Evolutionary conservation across 345 rosid genomes (phyloP), one percentile per base, ranked within the genome.

Genomic region (Moricandia arvensis): DNA sequence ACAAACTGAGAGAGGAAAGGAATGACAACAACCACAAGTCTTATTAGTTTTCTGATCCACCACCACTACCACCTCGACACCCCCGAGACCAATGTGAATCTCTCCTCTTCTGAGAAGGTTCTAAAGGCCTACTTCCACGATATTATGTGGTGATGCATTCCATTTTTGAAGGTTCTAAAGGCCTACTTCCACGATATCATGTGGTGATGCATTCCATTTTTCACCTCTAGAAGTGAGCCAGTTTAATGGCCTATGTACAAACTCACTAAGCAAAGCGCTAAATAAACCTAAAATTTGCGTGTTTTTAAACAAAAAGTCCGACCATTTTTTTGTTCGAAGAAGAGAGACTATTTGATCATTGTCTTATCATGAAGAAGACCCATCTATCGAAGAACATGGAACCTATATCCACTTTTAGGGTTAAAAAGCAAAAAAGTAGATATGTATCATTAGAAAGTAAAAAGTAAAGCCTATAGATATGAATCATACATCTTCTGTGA

Each of bases 321-420:
- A 33, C 45, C 4, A 31, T 10, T 15, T 16, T 34, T 17, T 66
- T 29, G 31, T 29, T 67, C 8, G 60, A 68, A 57, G 45, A 69
- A 74, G 64, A 62, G 66, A 68, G 64, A 59, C 68, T 54, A 49
- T 29, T 2, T 66, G 81, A 77, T 72, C 80, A 71, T 77, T 77
- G 81, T 77, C 77, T 65, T 77, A 71, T 77, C 72, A 78, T 78
- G 81, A 66, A 59, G 72, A 78, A 59, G 72, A 78, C 72, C 63
- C 47, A 78, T 72, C 81, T 41, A 78, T 77, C 81, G 60, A 72
- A 59, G 63, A 59, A 35, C 60, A 41, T 60, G 66, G 60, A 58
- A 68, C 24, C 62, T 77, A 51, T 65, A 21, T 71, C 67, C 68
- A 59, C 68, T 34, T 74, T 75, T 59, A 15, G 68, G 51, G 65